These are phyloP conservation scores for Sergeia podlipaevii DNA, from an alignment of 208 protist genomes.

Conservation along the genomic window DNA sequence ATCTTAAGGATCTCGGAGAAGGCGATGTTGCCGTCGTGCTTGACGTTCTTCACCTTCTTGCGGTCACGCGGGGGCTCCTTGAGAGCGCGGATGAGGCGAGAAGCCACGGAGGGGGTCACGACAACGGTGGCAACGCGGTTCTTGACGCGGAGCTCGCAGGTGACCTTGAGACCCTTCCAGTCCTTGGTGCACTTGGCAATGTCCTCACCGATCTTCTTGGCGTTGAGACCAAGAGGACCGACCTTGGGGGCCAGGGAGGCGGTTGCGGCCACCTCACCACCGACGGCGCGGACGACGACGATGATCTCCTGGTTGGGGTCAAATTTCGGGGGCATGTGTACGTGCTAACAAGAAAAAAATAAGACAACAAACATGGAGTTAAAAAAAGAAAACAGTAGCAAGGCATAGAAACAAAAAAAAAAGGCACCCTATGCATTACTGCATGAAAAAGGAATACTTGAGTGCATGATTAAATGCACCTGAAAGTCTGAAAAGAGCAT, in stretches of 20 bases:
- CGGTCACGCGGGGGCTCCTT: conserved; percentile 99
- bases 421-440: not conserved
- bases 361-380: not conserved
- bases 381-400: not conserved
- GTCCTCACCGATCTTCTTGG: conserved; percentile 99
- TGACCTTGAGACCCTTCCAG: conserved; percentile 99
- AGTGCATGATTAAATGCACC: not conserved
- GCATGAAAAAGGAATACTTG: not conserved
- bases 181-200: conserved; percentile 98
- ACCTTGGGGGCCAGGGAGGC: conserved; percentile 99
- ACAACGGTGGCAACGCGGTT: conserved; percentile 97
- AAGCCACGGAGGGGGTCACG: conserved; percentile 96
- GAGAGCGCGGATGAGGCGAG: conserved; percentile 98
- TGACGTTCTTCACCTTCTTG: conserved; percentile 99
- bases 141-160: conserved; percentile 97
- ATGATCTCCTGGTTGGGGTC: conserved; percentile 95
- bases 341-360: conserved; percentile 38
- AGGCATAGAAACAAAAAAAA: conserved; percentile 9
- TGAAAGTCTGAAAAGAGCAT: too few species aligned
- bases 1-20: conserved; percentile 98
- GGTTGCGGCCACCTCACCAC: conserved; percentile 97
- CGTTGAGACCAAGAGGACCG: conserved; percentile 99
- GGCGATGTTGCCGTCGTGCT: conserved; percentile 98
- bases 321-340: conserved; percentile 97
- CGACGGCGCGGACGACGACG: conserved; percentile 96